These are phyloP conservation scores for Rauvolfia tetraphylla DNA, from an alignment of 257 asterid species.

Conservation along the genomic window DNA sequence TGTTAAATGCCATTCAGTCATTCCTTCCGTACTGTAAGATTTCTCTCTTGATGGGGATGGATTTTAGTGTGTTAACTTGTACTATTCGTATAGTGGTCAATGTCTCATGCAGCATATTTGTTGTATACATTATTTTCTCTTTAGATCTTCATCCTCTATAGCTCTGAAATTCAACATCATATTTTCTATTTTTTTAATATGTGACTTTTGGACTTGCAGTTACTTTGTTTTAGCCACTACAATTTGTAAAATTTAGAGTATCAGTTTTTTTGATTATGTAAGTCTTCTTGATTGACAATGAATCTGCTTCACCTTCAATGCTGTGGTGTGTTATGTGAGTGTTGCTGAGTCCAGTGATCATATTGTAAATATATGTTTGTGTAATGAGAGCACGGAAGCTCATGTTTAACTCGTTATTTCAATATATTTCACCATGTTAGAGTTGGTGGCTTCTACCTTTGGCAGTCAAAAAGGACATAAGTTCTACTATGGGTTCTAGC, in stretches of 20 bases:
- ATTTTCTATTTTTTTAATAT: background rate
- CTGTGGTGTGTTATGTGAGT: background rate
- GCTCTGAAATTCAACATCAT: background rate
- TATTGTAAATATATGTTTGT: background rate
- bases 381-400: background rate
- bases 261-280: background rate
- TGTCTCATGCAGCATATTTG: background rate
- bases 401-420: background rate
- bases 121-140: background rate
- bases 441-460: too few species aligned
- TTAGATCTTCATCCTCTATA: background rate
- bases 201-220: background rate
- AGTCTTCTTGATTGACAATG: background rate
- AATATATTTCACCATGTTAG: background rate
- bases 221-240: background rate
- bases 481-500: background rate
- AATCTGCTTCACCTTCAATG: background rate
- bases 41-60: conserved; percentile 22
- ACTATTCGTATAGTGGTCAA: background rate
- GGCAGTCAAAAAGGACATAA: background rate
- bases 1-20: conserved; percentile 79
- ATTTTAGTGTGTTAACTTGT: conserved; percentile 4
- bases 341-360: background rate
- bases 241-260: background rate
- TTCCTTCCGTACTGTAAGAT: conserved; percentile 78